Base-by-base conservation (phyloP, 345 rosid genomes). In the Salix udensis region DNA sequence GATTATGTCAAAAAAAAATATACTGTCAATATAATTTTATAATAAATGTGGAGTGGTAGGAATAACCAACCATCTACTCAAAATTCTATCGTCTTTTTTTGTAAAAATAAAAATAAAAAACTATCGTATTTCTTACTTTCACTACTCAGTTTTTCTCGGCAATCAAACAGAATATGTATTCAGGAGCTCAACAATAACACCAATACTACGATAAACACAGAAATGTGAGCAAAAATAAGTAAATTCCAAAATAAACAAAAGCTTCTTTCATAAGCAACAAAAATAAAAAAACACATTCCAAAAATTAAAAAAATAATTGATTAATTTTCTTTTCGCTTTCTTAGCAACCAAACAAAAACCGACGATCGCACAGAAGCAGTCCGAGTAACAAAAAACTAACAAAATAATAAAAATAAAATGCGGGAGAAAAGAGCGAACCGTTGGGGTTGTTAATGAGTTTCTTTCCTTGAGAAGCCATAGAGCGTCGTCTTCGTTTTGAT, bases 391-490 rank as follows among this genome's bases (percentile, higher is more conserved):
- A 40, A 52, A 50, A 1, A 36, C 37, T 36, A 36, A 5, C 37
- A 3, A 37, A 5, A 30, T 55, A 44, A 40, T 28, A 68, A 64
- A 39, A 14, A 52, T 50, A 44, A 23, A 65, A 60, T 79, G 4
- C 2, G 58, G 46, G 66, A 46, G 24, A 69, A 34, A 70, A 84
- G 79, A 74, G 88, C 88, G 40, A 82, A 93, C 98, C 95, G 62
- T 78, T 82, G 74, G 98, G 98, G 76, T 90, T 73, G 85, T 91
- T 89, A 91, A 95, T 89, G 87, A 95, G 93, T 82, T 93, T 95
- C 90, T 95, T 95, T 42, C 88, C 97, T 74, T 83, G 89, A 70
- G 65, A 89, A 71, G 93, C 96, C 99, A 96, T 95, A 34, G 50
- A 13, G n/a, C 26, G 64, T 28, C 36, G 61, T 7, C 46, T 68